Base-by-base conservation (phyloP, 2,329 filamentous ascomycete species). In the Leptographium lundbergii region DNA sequence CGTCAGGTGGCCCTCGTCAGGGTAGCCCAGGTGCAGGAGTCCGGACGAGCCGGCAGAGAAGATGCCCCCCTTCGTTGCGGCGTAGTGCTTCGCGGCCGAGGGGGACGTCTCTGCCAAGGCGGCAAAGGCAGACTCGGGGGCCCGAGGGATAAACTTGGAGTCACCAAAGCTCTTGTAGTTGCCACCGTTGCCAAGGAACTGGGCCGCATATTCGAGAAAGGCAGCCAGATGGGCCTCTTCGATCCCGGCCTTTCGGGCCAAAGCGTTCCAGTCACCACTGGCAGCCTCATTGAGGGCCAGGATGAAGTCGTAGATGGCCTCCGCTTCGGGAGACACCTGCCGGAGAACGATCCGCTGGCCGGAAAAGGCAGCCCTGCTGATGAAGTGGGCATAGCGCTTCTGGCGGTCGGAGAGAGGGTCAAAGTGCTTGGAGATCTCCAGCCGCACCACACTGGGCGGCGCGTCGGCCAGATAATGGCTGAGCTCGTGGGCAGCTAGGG, bases 381-480 rank as follows among this genome's bases (percentile, higher is more conserved):
- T 89, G 69, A 86, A 91, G 74, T 96, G 91, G 63, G 91, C 88
- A 78, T 96, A 96, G 69, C 88, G 85, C 76, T 92, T 91, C 75
- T 95, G 84, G 69, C 87, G 78, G 67, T 88, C 82, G 57, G 75
- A 80, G 62, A 94, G 73, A 42, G 85, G 83, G 59, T 92, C 87
- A 67, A 97, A 99, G 74, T 97, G 92, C 69, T 90, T 88, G 74
- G 90, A 90, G 71, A 97, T 94, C 71, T 90, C 86, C 56, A 99
- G 82, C 54, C 86, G 84, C 61, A 96, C 92, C 59, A 96, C 84
- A 55, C 86, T 88, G 1, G 94, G 94, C 53, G 94, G 94, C 63
- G 87, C 86, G 73, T 99, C 94, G 54, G 94, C 91, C 62, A 95
- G 81, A 72, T 95, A 96, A 69, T 95, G 87, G 71, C 77, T 77